Conservation (phyloP, 139 green algal species). For the Micractinium sp. region DNA sequence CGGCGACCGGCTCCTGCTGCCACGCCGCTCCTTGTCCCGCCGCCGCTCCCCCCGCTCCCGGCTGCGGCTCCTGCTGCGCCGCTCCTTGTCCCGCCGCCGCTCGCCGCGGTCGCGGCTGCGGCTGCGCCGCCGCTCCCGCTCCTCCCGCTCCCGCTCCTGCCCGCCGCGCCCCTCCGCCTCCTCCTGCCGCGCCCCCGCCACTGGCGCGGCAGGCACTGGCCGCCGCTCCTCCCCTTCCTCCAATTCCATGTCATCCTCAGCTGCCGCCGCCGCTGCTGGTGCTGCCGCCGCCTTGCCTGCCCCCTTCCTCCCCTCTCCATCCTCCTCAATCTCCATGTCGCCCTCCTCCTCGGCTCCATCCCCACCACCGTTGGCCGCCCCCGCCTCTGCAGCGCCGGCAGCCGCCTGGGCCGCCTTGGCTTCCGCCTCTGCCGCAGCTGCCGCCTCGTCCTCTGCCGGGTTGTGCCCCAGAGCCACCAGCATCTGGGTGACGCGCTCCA, state of each 20-base stretch:
- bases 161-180: background rate
- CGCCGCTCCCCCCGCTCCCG: background rate
- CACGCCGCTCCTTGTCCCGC: background rate
- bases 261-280: background rate
- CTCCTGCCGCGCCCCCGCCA: background rate
- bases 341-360: background rate
- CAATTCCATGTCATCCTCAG: background rate
- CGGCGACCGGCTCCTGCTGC: background rate
- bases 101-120: background rate
- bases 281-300: background rate
- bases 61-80: background rate
- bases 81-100: conserved; percentile 1
- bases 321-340: conserved; percentile 10
- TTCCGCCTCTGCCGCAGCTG: background rate
- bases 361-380: background rate
- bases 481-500: conserved; percentile 27
- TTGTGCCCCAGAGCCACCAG: conserved; percentile 45
- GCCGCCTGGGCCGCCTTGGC: background rate
- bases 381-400: background rate
- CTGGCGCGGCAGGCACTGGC: background rate
- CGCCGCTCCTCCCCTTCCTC: conserved; percentile 14
- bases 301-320: background rate
- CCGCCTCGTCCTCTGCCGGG: conserved; percentile 34
- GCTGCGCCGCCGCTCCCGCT: background rate
- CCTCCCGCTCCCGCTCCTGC: background rate